Percentiles rank a stretch among this genome's conserved stretches.
phyloP scores from a whole-genome alignment of 805 yeast genomes.

The Naumovozyma castellii region DNA sequence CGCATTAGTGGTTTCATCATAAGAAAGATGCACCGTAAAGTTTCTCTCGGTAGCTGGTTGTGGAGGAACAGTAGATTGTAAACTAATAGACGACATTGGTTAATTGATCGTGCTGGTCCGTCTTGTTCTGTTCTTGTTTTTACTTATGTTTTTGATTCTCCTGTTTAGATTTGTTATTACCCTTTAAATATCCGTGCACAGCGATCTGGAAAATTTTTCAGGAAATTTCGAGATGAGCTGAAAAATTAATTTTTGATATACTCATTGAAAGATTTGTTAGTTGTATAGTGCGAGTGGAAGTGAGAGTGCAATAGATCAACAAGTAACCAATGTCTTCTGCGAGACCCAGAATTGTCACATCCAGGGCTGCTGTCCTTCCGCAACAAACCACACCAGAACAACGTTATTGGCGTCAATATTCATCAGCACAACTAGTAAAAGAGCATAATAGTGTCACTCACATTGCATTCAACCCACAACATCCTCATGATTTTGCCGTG shows the following conservation, averaged over 20 bases:
- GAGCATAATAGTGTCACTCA: constrained; percentile 89
- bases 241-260: no score
- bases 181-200: not conserved
- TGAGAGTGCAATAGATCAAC: not conserved
- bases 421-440: constrained; percentile 79
- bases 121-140: not conserved
- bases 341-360: constrained; percentile 53
- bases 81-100: constrained; percentile 17
- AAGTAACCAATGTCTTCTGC: constrained; percentile 55
- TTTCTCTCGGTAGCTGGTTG: constrained; percentile 73
- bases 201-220: constrained; percentile 1
- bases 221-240: not conserved
- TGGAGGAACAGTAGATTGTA: constrained; percentile 49
- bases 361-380: constrained; percentile 68
- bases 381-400: constrained; percentile 81
- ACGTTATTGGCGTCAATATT: constrained; percentile 84
- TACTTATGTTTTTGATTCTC: not conserved
- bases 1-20: constrained; percentile 57
- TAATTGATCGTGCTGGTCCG: no score
- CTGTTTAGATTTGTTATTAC: not conserved
- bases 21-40: constrained; percentile 58
- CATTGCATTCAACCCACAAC: constrained; percentile 73
- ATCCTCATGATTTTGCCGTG: constrained; percentile 88
- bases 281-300: no score
- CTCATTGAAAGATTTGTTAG: no score